Conservation (phyloP, 805 yeast genomes). For the Candida tibetensis region DNA sequence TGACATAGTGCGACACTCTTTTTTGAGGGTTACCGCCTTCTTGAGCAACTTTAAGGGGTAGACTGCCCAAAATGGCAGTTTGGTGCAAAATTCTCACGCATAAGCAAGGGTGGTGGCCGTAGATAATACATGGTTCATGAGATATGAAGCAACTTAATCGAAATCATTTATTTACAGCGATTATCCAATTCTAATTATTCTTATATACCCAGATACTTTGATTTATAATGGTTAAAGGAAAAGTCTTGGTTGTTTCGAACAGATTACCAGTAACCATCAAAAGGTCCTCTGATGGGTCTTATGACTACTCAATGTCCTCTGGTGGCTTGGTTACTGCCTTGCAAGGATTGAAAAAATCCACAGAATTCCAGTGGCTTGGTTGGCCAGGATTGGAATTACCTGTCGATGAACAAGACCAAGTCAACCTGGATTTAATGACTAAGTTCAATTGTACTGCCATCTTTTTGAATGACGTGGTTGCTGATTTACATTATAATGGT, state of each 20-base stretch:
- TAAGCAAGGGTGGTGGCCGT: no score
- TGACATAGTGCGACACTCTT: no score
- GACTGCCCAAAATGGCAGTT: no score
- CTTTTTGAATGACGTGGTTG: constrained; percentile 81
- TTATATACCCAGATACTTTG: no score
- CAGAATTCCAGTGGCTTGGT: constrained; percentile 94
- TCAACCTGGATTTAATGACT: constrained; percentile 64
- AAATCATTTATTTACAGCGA: no score
- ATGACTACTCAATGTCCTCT: constrained; percentile 87
- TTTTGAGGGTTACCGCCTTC: no score
- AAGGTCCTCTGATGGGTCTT: constrained; percentile 57
- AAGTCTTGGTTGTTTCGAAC: constrained; percentile 89
- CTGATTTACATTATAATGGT: constrained; percentile 95
- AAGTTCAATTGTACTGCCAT: constrained; percentile 90
- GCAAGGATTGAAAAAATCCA: constrained; percentile 80
- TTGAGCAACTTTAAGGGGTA: no score
- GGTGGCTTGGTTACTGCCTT: constrained; percentile 97
- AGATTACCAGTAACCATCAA: constrained; percentile 92
- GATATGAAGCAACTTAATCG: no score
- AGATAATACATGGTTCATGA: no score
- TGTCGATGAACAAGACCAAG: constrained; percentile 64
- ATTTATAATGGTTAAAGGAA: constrained; percentile 44
- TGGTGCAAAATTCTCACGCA: no score
- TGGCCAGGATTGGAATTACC: constrained; percentile 93
- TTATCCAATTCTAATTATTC: no score